phyloP scores from a whole-genome alignment of 2,329 filamentous ascomycete genomes.

The Fusarium veterinarium region DNA sequence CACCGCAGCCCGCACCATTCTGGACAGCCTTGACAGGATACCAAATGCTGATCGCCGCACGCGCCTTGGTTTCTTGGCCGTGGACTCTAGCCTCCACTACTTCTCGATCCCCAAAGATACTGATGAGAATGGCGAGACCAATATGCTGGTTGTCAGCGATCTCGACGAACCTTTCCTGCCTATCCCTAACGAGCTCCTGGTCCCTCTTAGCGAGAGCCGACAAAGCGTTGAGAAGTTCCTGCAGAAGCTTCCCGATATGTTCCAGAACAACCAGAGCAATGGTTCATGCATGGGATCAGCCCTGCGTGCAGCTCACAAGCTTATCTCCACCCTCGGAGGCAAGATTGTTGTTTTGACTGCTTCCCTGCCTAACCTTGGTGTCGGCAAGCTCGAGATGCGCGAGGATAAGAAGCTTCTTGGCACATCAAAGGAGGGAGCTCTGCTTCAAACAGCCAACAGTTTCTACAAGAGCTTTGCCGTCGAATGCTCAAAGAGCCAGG shows the following conservation, averaged over 20 bases:
- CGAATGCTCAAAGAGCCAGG: conserved; percentile 98
- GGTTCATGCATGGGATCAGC: conserved; percentile 96
- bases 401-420: conserved; percentile 97
- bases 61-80: conserved; percentile 91
- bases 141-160: conserved; percentile 94
- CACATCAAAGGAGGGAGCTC: conserved; percentile 87
- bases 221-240: conserved; percentile 93
- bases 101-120: conserved; percentile 93
- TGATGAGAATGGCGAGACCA: conserved; percentile 85
- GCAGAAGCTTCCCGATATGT: conserved; percentile 93
- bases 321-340: conserved; percentile 92
- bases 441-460: conserved; percentile 91
- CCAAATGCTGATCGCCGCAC: conserved; percentile 97
- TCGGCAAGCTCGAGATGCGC: conserved; percentile 90
- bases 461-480: conserved; percentile 99
- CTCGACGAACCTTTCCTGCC: conserved; percentile 96
- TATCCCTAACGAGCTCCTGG: conserved; percentile 89
- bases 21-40: conserved; percentile 95
- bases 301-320: conserved; percentile 90
- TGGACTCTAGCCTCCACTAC: conserved; percentile 95
- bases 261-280: conserved; percentile 90
- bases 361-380: conserved; percentile 88
- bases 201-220: conserved; percentile 88
- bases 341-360: conserved; percentile 94
- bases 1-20: conserved; percentile 90